Conservation (phyloP, 495 filamentous ascomycete genomes). For the Aspergillus nanangensis region DNA sequence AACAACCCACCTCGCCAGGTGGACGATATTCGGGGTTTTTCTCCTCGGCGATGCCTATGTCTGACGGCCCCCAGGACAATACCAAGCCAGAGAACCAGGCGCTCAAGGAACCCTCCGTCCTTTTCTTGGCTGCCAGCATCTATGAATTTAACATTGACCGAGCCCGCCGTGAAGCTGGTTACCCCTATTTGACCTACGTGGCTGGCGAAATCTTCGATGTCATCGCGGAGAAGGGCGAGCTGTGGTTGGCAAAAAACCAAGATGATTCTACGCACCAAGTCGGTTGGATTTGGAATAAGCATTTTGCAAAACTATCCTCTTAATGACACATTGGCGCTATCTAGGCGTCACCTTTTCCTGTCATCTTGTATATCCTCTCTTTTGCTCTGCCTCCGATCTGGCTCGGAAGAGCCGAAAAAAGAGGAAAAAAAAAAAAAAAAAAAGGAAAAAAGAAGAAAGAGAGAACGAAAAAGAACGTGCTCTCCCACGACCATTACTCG, state of each 20-base stretch:
- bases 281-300: conserved; percentile 99
- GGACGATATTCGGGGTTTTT: conserved; percentile 63
- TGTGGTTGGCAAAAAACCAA: conserved; percentile 97
- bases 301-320: conserved; percentile 75
- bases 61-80: conserved; percentile 49
- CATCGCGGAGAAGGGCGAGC: conserved; percentile 91
- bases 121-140: conserved; percentile 90
- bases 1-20: conserved; percentile 23
- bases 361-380: conserved; percentile 6
- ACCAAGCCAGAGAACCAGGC: conserved; percentile 17
- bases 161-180: conserved; percentile 86
- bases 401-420: no score
- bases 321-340: conserved; percentile 6
- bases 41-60: conserved; percentile 80
- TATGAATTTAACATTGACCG: conserved; percentile 96
- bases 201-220: conserved; percentile 90
- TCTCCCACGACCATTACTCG: no score
- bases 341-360: conserved; percentile 1
- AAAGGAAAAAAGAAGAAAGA: no score
- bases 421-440: no score
- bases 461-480: no score
- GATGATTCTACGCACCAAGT: conserved; percentile 73
- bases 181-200: conserved; percentile 93
- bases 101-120: conserved; percentile 42
- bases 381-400: background rate